phyloP scores from a whole-genome alignment of 306 rosid species.

The Delonix regia region DNA sequence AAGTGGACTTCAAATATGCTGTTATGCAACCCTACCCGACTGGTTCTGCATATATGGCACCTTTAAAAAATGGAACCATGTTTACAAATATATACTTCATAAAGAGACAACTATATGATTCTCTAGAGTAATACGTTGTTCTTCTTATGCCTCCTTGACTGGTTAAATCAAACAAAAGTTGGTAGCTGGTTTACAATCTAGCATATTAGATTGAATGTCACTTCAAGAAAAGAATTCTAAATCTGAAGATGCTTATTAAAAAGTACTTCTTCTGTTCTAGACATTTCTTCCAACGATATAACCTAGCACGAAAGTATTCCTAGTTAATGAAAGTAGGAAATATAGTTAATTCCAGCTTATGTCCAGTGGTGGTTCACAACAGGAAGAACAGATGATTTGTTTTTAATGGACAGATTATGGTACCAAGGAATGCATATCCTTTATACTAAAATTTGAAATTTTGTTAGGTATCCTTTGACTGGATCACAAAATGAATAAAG shows the following conservation, averaged over 20 bases:
- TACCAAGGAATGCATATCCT: conserved; percentile 27
- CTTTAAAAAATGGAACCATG: conserved; percentile 18
- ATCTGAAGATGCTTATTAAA: not conserved
- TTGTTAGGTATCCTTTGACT: conserved; percentile 27
- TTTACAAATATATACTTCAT: conserved; percentile 17
- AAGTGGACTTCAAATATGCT: conserved; percentile 20
- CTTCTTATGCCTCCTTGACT: conserved; percentile 14
- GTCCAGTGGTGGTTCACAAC: not conserved
- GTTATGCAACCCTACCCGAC: conserved; percentile 21
- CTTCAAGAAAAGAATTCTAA: conserved; percentile 11
- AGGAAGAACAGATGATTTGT: not conserved
- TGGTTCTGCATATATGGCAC: conserved; percentile 23
- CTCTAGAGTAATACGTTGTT: not conserved
- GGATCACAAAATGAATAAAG: conserved; percentile 30
- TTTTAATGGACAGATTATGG: conserved; percentile 1
- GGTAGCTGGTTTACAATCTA: not conserved
- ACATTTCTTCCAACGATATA: conserved; percentile 12
- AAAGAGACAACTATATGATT: conserved; percentile 8
- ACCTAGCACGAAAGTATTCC: conserved; percentile 17
- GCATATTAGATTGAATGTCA: conserved; percentile 12
- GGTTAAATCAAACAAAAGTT: conserved; percentile 20
- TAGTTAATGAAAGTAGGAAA: not conserved
- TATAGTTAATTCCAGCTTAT: conserved; percentile 5
- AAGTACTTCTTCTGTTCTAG: not conserved
- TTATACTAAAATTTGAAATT: not conserved